Evolutionary conservation across 306 rosid genomes (phyloP).

Genomic region (Biancaea sappan): DNA sequence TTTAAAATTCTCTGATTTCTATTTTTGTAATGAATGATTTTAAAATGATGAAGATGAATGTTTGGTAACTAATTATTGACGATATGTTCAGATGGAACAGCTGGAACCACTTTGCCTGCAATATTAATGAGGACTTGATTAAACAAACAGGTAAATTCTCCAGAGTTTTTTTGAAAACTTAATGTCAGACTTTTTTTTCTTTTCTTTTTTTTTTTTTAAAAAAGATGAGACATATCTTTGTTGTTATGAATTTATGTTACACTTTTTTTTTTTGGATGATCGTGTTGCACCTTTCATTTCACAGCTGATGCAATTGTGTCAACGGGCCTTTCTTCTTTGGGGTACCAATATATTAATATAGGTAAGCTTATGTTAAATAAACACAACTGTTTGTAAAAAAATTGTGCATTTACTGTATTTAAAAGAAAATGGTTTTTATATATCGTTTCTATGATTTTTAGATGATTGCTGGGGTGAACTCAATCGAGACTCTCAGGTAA

Average conservation of each 20-base stretch:
- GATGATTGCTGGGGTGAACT: constrained; percentile 78
- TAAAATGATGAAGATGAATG: neutral
- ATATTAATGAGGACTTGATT: constrained; percentile 57
- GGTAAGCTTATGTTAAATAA: constrained; percentile 37
- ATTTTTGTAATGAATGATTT: neutral
- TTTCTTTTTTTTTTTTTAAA: neutral
- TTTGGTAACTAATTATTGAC: neutral
- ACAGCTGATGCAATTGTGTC: constrained; percentile 89
- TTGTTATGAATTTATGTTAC: neutral
- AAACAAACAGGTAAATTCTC: constrained; percentile 61
- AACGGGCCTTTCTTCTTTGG: constrained; percentile 68
- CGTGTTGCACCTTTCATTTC: neutral
- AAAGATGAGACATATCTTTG: neutral
- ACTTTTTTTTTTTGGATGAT: no score
- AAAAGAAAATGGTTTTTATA: neutral
- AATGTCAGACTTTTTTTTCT: neutral
- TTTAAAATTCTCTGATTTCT: neutral
- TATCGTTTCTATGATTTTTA: constrained; percentile 16
- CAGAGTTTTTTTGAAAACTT: neutral
- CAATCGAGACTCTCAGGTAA: neutral
- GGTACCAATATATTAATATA: constrained; percentile 71
- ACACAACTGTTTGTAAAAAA: neutral
- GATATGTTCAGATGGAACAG: constrained; percentile 62
- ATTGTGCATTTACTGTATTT: neutral
- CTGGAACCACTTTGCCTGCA: constrained; percentile 75